These are phyloP conservation scores for Populus hybrid DNA, from an alignment of 441 rosid species.

Conservation along the genomic window DNA sequence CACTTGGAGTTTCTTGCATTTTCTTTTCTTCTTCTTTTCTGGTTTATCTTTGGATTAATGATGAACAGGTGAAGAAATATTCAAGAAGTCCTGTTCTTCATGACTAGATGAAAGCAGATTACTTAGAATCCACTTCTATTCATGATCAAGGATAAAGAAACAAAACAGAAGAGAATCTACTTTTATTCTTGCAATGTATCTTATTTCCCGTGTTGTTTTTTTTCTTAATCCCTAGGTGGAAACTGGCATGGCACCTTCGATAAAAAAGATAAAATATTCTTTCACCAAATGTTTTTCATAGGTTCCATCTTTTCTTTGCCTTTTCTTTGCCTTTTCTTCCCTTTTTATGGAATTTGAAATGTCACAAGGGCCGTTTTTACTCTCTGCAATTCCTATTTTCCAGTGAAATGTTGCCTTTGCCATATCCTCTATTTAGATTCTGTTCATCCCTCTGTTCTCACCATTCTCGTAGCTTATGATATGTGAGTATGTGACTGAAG, in stretches of 20 bases:
- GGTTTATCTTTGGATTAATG: background rate
- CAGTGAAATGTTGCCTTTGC: constrained; percentile 3
- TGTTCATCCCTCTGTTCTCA: background rate
- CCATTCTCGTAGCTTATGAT: background rate
- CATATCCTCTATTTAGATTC: background rate
- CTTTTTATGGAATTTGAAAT: constrained; percentile 6
- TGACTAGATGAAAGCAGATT: background rate
- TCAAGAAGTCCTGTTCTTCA: background rate
- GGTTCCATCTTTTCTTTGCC: too few species aligned
- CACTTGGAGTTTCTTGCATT: constrained; percentile 27
- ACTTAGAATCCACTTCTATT: background rate
- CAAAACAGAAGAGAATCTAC: background rate
- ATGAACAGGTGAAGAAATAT: background rate
- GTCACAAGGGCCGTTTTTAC: background rate
- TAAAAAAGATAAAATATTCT: background rate
- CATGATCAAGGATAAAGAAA: background rate
- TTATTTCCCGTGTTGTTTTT: background rate
- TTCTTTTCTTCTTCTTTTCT: constrained; percentile 4
- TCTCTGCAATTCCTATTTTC: background rate
- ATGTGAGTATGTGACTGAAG: constrained; percentile 1
- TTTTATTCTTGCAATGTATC: background rate
- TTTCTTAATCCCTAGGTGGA: background rate
- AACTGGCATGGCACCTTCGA: constrained; percentile 3
- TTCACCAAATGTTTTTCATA: background rate
- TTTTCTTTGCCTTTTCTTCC: background rate